Evolutionary conservation across 2,329 filamentous ascomycete species (phyloP), one percentile per base, ranked within the genome.

Genomic region (Hymenoscyphus scutula): DNA sequence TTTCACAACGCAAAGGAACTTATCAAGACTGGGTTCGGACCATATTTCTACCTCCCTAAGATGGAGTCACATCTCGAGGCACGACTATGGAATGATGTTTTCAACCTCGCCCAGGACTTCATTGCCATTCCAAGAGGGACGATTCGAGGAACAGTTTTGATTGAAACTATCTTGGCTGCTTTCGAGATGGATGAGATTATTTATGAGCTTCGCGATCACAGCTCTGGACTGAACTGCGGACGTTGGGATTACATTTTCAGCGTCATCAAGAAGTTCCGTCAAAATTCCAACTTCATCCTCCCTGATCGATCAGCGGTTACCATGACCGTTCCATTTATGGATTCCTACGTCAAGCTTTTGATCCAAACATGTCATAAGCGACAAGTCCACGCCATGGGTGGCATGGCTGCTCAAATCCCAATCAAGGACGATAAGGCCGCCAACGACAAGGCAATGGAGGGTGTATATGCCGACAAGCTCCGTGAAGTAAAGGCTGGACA

Each of bases 111-210:
- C 13, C 95, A 99, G 80, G 95, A 99, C 80, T 92, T 90, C 79
- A 86, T 97, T 74, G 90, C 91, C 70, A 89, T 99, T 80, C 85
- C 85, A 61, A 86, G 95, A 64, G 95, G 95, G 61, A 98, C 92
- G 60, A 96, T 98, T 78, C 90, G 95, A 71, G 95, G 86, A 66
- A 99, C 95, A 2, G 94, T 98, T 45, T 82, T 99, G 71, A 98
- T 99, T 74, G 95, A 99, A 85, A 98, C 95, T 62, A 98, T 99
- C 77, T 85, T 94, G 53, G 95, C 95, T 51, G 95, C 94, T 17
- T 99, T 99, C 74, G 95, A 99, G 84, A 99, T 99, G 95, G 95
- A 99, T 73, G 95, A 99, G 87, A 98, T 99, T 79, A 98, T 99
- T 80, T 99, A 97, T 78, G 95, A 98, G 82, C 89, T 99, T 70